phyloP scores from a whole-genome alignment of 495 filamentous ascomycete species.

The Jackrogersella minutella region DNA sequence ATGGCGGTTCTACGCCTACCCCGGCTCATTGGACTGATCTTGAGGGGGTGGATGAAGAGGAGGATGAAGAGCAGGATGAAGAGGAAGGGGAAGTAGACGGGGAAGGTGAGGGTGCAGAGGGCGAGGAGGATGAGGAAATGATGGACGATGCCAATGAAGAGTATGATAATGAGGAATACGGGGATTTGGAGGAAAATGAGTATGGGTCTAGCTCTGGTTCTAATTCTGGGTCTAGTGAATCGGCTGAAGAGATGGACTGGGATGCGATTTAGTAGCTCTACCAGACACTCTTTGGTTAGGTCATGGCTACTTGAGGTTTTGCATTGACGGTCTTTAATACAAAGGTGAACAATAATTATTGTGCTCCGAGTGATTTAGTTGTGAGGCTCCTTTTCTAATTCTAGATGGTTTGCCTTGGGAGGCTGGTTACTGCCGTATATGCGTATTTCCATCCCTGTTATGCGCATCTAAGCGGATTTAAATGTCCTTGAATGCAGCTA shows the following conservation, averaged over 20 bases:
- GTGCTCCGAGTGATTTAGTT: not conserved
- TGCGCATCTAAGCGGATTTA: not conserved
- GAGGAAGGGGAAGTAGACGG: conserved; percentile 23
- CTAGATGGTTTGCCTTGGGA: not conserved
- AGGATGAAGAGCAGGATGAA: conserved; percentile 22
- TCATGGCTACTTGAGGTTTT: not conserved
- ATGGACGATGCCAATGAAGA: too few species aligned
- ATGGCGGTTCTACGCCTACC: conserved; percentile 41
- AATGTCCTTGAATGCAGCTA: too few species aligned
- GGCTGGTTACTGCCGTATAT: not conserved
- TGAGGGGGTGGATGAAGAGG: conserved; percentile 22
- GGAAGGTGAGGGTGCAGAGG: not conserved
- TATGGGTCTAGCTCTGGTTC: conserved; percentile 11
- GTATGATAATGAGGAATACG: conserved; percentile 29
- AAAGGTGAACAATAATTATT: not conserved
- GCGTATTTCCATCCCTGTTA: not conserved
- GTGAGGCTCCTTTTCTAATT: not conserved
- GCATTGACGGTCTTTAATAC: not conserved
- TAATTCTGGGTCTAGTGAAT: too few species aligned
- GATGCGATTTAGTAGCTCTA: conserved; percentile 14
- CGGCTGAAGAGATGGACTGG: conserved; percentile 24
- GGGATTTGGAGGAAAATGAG: conserved; percentile 27
- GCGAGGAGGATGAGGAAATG: conserved; percentile 10
- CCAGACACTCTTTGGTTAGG: not conserved
- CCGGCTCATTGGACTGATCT: conserved; percentile 44